Evolutionary conservation across 2,329 filamentous ascomycete genomes (phyloP).

Genomic region (Macrophomina phaseolina): DNA sequence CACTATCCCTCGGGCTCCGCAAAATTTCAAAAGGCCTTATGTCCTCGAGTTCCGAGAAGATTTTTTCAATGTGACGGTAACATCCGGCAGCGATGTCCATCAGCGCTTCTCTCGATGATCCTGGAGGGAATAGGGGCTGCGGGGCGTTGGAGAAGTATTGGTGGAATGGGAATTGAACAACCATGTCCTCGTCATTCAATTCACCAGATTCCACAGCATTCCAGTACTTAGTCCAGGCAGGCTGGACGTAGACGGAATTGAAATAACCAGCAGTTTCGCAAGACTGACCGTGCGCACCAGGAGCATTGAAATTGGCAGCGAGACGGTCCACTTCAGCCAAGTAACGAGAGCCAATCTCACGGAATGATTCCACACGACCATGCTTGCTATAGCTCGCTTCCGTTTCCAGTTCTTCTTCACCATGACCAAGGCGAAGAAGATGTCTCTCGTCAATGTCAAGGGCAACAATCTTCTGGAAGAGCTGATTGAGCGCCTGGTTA

Average conservation of each 20-base stretch:
- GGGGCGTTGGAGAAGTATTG: constrained; percentile 86
- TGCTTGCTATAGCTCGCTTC: constrained; percentile 91
- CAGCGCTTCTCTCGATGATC: constrained; percentile 68
- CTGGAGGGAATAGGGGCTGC: constrained; percentile 78
- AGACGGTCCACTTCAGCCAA: constrained; percentile 85
- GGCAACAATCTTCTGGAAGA: constrained; percentile 97
- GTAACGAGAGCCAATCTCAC: constrained; percentile 81
- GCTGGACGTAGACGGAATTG: constrained; percentile 87
- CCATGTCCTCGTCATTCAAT: constrained; percentile 65
- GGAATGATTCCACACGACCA: constrained; percentile 91
- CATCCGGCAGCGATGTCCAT: constrained; percentile 83
- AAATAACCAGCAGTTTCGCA: constrained; percentile 98
- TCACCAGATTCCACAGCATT: constrained; percentile 65
- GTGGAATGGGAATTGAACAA: constrained; percentile 84
- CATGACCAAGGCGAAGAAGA: constrained; percentile 88
- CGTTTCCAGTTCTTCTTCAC: constrained; percentile 90
- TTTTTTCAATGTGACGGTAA: constrained; percentile 83
- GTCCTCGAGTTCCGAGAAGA: constrained; percentile 91
- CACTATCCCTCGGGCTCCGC: constrained; percentile 85
- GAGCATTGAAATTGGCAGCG: constrained; percentile 81
- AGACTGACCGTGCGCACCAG: constrained; percentile 93
- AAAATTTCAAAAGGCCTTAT: constrained; percentile 95
- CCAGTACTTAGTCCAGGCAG: constrained; percentile 86
- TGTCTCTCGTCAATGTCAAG: constrained; percentile 96
- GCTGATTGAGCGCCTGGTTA: constrained; percentile 95